These are phyloP conservation scores for Monosporascus ibericus DNA, from an alignment of 2,329 filamentous ascomycete genomes.

Conservation along the genomic window DNA sequence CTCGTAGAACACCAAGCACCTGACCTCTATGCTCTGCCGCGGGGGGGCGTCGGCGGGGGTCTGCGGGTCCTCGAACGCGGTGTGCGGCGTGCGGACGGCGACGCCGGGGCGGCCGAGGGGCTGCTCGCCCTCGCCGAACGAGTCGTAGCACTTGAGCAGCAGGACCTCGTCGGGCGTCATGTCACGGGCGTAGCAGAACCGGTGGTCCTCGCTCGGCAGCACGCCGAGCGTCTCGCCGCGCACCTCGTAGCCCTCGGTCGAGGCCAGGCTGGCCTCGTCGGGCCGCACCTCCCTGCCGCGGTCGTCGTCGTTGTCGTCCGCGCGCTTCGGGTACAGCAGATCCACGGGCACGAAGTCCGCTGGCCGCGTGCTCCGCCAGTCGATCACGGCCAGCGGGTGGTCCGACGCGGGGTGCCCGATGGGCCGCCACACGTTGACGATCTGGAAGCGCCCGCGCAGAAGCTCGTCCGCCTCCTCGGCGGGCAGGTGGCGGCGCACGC, in stretches of 20 bases:
- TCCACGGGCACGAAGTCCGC: conserved; percentile 55
- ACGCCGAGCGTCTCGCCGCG: conserved; percentile 57
- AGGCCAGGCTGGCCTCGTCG: conserved; percentile 36
- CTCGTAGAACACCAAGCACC: conserved; percentile 57
- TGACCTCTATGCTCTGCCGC: conserved; percentile 58
- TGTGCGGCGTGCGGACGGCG: conserved; percentile 44
- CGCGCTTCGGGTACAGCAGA: conserved; percentile 50
- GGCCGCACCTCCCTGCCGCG: conserved; percentile 52
- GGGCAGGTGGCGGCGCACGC: conserved; percentile 56
- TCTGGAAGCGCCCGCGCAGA: conserved; percentile 53
- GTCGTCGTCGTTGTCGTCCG: conserved; percentile 35
- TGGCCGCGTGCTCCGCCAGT: conserved; percentile 51
- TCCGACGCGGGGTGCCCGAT: conserved; percentile 57
- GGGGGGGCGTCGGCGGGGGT: conserved; percentile 39
- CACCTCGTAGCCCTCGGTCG: conserved; percentile 55
- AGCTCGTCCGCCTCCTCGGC: conserved; percentile 49
- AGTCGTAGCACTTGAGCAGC: conserved; percentile 50
- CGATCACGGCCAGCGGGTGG: conserved; percentile 55
- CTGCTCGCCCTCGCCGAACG: conserved; percentile 31
- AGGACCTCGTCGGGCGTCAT: conserved; percentile 52
- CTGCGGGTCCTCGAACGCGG: conserved; percentile 49
- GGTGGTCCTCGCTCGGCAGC: conserved; percentile 49
- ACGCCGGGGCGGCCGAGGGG: conserved; percentile 29
- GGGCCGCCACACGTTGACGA: conserved; percentile 68
- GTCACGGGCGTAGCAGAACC: conserved; percentile 61